These are phyloP conservation scores for Diaporthe ampelina DNA, from an alignment of 2,329 filamentous ascomycete genomes.

Conservation along the genomic window DNA sequence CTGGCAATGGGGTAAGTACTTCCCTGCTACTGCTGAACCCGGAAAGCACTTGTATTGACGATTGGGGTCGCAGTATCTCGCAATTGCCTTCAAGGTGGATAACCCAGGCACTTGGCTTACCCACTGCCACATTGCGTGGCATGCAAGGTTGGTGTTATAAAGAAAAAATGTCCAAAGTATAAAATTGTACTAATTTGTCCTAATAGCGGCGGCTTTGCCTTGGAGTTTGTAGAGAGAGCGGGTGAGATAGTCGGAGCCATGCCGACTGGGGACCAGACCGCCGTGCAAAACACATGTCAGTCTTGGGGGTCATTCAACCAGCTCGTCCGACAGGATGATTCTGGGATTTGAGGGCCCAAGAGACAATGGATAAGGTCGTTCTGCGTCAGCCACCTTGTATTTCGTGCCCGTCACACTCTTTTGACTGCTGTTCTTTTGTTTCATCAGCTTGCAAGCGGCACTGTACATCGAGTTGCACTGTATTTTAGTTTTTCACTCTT, in stretches of 20 bases:
- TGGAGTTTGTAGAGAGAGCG: slow-evolving; percentile 53
- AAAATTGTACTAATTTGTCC: too few relatives aligned
- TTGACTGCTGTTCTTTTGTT: background rate
- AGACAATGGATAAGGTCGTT: background rate
- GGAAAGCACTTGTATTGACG: slow-evolving; percentile 27
- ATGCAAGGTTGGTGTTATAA: too few relatives aligned
- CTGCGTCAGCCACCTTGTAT: background rate
- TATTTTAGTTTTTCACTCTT: background rate
- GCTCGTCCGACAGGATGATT: slow-evolving; percentile 41
- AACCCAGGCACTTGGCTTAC: slow-evolving; percentile 52
- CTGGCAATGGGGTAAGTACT: slow-evolving; percentile 38
- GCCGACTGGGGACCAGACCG: slow-evolving; percentile 6
- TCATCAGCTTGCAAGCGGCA: background rate
- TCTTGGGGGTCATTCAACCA: slow-evolving; percentile 43
- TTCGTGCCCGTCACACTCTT: background rate
- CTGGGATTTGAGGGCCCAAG: slow-evolving; percentile 42
- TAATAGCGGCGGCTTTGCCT: slow-evolving; percentile 52
- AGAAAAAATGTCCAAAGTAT: too few relatives aligned
- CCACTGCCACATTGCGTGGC: slow-evolving; percentile 51
- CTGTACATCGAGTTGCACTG: background rate
- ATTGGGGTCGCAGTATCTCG: slow-evolving; percentile 45
- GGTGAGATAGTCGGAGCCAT: slow-evolving; percentile 41
- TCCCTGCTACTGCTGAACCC: background rate
- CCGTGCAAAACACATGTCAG: slow-evolving; percentile 43
- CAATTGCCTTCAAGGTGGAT: slow-evolving; percentile 52